Evolutionary conservation across 768 basidiomycete genomes (phyloP), one percentile per base, ranked within the genome.

Genomic region (Trametes cinnabarina): DNA sequence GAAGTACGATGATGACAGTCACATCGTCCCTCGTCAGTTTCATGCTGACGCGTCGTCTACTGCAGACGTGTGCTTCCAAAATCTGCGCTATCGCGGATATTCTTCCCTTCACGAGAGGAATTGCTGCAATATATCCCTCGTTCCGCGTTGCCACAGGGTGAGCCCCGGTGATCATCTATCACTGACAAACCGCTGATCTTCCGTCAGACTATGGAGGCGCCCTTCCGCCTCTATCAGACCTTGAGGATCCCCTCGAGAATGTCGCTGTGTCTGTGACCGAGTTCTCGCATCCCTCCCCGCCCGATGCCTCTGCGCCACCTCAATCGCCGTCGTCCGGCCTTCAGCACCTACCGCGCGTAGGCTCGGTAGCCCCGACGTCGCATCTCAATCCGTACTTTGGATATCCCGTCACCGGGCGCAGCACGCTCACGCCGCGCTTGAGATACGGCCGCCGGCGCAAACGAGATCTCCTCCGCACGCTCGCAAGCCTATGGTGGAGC

Each of bases 361-460:
- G 32, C 35, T 62, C 39, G 62, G 62, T 83, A 40, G 77, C 85
- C 9, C 77, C 86, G 19, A 82, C 80, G 28, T 90, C 88, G 25
- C 67, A 74, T 35, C 71, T 82, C 39, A 91, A 90, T 61, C 90
- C 90, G 1, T 90, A 85, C 71, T 92, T 82, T 61, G 89, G 89
- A 3, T 90, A 91, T 66, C 86, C 88, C 6, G 76, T 77, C 12
- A 55, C 68, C 67, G 55, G 71, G 54, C 49, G 73, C 68, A 55
- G 43, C 50, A 30, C 73, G 11, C 28, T 71, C n/a, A 72, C 78
- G 15, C 73, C 78, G 48, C 70, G 74, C 15, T 75, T 87, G 61
- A 79, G 77, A 35, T 77, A 84, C 68, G 86, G 86, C 37, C 87
- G 84, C 32, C 80, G 82, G 55, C 81, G 88, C 51, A 87, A 86